Base-by-base conservation (phyloP, 257 asterid genomes). In the Henckelia pumila region DNA sequence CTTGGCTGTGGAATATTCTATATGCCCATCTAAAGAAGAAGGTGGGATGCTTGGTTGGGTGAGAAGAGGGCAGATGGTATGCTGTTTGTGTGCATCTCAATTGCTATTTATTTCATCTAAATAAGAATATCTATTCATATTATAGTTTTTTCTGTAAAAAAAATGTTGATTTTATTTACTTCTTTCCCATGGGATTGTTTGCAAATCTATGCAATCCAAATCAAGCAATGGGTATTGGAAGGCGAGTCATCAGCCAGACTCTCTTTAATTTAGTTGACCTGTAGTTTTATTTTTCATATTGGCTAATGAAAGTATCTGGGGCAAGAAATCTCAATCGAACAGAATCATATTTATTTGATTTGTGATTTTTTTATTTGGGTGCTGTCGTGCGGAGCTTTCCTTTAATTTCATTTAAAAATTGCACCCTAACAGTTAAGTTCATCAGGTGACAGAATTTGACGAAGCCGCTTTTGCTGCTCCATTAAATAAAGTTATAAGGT, bases 1-100 rank as follows among this genome's bases (percentile, higher is more conserved):
- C 78, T 81, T 93, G 94, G 99, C 97, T 61, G 84, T 84, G 72
- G 91, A 88, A 67, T 78, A 88, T 78, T 93, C 99, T 0, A 79
- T 87, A 55, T 92, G 96, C 76, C 97, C 99, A 59, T 93, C 99
- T 22, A 90, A 88, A 81, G 92, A 93, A 71, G 94, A 88, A 58
- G 99, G 99, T 16, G 99, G 99, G 52, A 90, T 90, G 97, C 99
- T 93, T 76, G 99, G 99, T 73, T 93, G 99, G 99, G 99, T 93
- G 80, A 82, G 86, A 75, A 93, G 79, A 85, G 99, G 97, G 26
- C 97, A 93, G 82, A 90, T 93, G 99, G 99, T 93, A 86, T 63
- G 95, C 47, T 78, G 30, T 67, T 67, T 60, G 52, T 68, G 52
- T 53, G 58, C 68, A 28, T 70, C 61, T 61, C 59, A 64, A 19